Percentiles rank a stretch among this genome's conserved stretches.
Evolutionary conservation across 768 basidiomycete species (phyloP).

Genomic region (Podaxis pistillaris): DNA sequence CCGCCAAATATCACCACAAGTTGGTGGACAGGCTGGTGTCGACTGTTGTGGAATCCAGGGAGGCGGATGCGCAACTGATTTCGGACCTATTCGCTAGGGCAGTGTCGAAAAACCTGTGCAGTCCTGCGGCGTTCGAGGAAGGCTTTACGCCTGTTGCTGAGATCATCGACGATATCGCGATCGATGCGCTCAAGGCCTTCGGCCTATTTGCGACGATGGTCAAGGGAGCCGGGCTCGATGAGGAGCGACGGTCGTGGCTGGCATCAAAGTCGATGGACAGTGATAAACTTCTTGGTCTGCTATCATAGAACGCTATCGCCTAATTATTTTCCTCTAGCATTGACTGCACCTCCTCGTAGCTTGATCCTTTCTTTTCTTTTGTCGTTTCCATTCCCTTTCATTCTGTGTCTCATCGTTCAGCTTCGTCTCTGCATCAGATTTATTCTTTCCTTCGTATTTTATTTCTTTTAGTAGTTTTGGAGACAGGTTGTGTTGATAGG

Average conservation of each 20-base stretch:
- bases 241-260: slow-evolving; percentile 53
- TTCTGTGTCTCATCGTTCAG: background rate
- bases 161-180: slow-evolving; percentile 82
- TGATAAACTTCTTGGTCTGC: slow-evolving; percentile 56
- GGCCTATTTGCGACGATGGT: slow-evolving; percentile 72
- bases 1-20: slow-evolving; percentile 55
- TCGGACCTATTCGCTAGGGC: slow-evolving; percentile 70
- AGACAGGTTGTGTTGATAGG: slow-evolving; percentile 3
- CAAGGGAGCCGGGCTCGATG: slow-evolving; percentile 67
- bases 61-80: slow-evolving; percentile 75
- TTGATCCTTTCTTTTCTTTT: slow-evolving; percentile 16
- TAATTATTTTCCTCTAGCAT: slow-evolving; percentile 12
- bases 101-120: slow-evolving; percentile 57
- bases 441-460: background rate
- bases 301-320: slow-evolving; percentile 40
- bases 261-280: slow-evolving; percentile 60
- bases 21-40: slow-evolving; percentile 77
- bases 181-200: slow-evolving; percentile 89
- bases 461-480: background rate
- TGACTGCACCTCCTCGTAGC: slow-evolving; percentile 10
- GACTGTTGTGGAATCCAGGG: slow-evolving; percentile 78
- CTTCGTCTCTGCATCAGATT: slow-evolving; percentile 3
- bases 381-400: slow-evolving; percentile 7
- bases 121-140: slow-evolving; percentile 63
- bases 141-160: slow-evolving; percentile 72